Conservation (phyloP, 1,284 basidiomycete species). For the Tausonia pullulans region DNA sequence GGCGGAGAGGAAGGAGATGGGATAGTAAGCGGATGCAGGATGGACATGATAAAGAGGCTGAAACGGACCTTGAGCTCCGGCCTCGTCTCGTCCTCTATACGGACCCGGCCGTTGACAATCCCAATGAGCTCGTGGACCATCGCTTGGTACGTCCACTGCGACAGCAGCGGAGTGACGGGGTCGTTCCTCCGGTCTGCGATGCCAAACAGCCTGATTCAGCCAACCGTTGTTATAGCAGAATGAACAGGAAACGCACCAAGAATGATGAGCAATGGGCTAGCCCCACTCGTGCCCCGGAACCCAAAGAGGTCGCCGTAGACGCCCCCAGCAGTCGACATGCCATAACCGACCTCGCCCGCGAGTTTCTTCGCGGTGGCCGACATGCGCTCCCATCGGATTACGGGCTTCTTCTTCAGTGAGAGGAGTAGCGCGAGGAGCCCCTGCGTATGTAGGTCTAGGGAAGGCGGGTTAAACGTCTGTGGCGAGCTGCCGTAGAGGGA, state of each 20-base stretch:
- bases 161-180: constrained; percentile 92
- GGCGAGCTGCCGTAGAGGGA: constrained; percentile 59
- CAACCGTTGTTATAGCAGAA: neutral
- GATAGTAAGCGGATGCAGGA: neutral
- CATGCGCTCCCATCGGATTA: constrained; percentile 89
- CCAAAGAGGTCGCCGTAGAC: constrained; percentile 40
- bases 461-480: constrained; percentile 56
- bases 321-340: constrained; percentile 37
- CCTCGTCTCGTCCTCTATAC: constrained; percentile 70
- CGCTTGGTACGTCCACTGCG: constrained; percentile 99
- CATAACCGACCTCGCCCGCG: constrained; percentile 60
- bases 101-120: constrained; percentile 87
- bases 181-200: constrained; percentile 76
- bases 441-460: constrained; percentile 65
- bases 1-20: neutral
- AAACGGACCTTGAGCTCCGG: constrained; percentile 67
- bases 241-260: constrained; percentile 26
- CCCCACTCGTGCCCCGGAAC: constrained; percentile 41
- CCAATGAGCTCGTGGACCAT: constrained; percentile 97
- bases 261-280: constrained; percentile 42
- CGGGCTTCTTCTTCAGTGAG: constrained; percentile 89
- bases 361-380: constrained; percentile 82
- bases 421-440: constrained; percentile 80
- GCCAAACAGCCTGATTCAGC: neutral
- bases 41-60: neutral